A percentile compares a stretch with the other conserved stretches of the same genome.
phyloP scores from a whole-genome alignment of 2,329 filamentous ascomycete species.

The Monilinia polystroma region DNA sequence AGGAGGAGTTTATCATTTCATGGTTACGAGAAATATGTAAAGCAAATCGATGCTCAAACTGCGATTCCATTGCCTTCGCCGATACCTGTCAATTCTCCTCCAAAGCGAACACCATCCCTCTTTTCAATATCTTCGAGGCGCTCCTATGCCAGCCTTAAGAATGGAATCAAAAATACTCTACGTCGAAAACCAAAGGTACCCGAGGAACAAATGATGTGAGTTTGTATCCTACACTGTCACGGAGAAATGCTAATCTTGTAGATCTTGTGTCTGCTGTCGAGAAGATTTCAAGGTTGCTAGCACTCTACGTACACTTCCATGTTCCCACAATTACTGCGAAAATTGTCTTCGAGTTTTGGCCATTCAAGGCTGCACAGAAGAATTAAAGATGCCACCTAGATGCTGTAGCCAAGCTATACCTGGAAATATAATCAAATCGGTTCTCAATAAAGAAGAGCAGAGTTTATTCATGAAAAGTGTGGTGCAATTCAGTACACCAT shows the following conservation, averaged over 20 bases:
- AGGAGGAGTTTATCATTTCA: conserved; percentile 37
- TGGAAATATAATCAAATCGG: conserved; percentile 47
- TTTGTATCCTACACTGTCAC: not conserved
- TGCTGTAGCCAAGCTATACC: conserved; percentile 60
- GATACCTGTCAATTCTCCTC: conserved; percentile 26
- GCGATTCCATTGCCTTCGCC: conserved; percentile 19
- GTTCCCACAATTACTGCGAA: conserved; percentile 58
- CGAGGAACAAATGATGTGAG: conserved; percentile 34
- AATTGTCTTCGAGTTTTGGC: conserved; percentile 55
- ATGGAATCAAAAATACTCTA: conserved; percentile 33
- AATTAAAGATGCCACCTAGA: conserved; percentile 61
- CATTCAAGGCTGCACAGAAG: conserved; percentile 54
- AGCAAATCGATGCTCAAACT: conserved; percentile 29
- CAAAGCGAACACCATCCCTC: conserved; percentile 35
- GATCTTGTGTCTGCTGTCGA: conserved; percentile 58
- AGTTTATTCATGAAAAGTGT: conserved; percentile 57
- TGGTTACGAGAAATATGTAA: conserved; percentile 38
- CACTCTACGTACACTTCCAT: conserved; percentile 52
- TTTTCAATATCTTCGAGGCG: conserved; percentile 38
- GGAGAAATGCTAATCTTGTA: conserved; percentile 37
- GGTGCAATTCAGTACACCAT: conserved; percentile 57
- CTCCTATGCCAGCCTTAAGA: conserved; percentile 36
- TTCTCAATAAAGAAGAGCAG: conserved; percentile 54
- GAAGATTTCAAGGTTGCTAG: conserved; percentile 50
- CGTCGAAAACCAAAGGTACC: conserved; percentile 29